phyloP scores from a whole-genome alignment of 2,329 filamentous ascomycete species.

The Colletotrichum karsti region DNA sequence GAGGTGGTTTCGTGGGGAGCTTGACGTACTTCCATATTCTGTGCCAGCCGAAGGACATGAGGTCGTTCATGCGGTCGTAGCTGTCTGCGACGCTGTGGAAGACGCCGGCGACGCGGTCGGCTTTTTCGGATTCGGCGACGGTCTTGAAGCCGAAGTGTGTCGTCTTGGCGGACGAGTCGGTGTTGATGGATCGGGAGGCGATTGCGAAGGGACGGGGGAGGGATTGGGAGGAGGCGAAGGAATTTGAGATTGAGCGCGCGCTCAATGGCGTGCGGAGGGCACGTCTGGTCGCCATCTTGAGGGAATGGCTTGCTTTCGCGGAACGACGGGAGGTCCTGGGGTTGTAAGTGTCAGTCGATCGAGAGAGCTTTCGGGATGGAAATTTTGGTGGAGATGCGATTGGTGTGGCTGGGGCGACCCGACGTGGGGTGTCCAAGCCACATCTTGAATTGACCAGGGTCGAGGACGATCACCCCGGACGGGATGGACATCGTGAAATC shows the following conservation, averaged over 20 bases:
- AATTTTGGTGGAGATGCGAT: conserved; percentile 26
- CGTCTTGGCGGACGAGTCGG: conserved; percentile 56
- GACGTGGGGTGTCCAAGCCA: conserved; percentile 17
- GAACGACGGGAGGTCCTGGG: conserved; percentile 21
- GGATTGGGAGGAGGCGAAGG: background rate
- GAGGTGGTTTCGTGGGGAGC: background rate
- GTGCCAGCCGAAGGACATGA: conserved; percentile 98
- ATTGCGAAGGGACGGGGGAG: conserved; percentile 37
- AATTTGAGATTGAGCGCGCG: conserved; percentile 3
- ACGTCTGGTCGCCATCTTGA: conserved; percentile 11
- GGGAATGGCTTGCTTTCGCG: background rate
- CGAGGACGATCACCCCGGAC: background rate
- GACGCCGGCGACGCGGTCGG: conserved; percentile 77
- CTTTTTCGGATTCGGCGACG: conserved; percentile 82
- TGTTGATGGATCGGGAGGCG: conserved; percentile 36
- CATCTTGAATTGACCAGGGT: conserved; percentile 6
- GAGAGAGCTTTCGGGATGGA: conserved; percentile 17
- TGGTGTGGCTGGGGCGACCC: conserved; percentile 24
- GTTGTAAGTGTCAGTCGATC: conserved; percentile 15
- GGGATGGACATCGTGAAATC: background rate
- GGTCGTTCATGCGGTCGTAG: conserved; percentile 98
- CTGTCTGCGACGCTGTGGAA: conserved; percentile 95
- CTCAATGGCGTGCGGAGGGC: conserved; percentile 23
- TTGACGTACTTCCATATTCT: conserved; percentile 82
- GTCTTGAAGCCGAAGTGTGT: conserved; percentile 95